Base-by-base conservation (phyloP, 306 rosid species). In the Acacia melanoxylon region DNA sequence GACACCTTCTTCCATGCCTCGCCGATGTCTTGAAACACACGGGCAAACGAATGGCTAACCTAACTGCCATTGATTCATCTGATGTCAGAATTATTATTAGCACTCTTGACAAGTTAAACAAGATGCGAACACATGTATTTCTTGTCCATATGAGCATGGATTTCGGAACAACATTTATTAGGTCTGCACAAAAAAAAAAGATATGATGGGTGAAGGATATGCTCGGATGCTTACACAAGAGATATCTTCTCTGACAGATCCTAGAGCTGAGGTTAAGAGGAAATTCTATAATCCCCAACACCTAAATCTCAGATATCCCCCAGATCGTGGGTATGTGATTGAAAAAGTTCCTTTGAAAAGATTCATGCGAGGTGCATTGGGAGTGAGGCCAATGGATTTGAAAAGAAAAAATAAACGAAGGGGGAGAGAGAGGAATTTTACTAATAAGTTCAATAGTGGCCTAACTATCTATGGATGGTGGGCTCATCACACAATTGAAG, bases 111-210 rank as follows among this genome's bases (percentile, higher is more conserved):
- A 6, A 52, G 10, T 52, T 68, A 5, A 68, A 27, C 17, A n/a
- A 9, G 14, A 68, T n/a, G 74, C 51, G 7, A 20, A 80, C 85
- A 17, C 87, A 63, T 49, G 65, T 86, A 10, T 82, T 89, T 35
- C 25, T 89, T 46, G 85, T 82, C 17, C 92, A 89, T 75, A 74
- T 83, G 92, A 54, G 8, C 0, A 75, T 78, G 69, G 6, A 27
- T 4, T 63, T 82, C 9, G 90, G 85, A 1, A 29, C 76, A 0
- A 56, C 12, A 20, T 72, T 89, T 10, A 86, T 89, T 40, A 2
- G 0, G 6, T 70, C 76, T 9, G 91, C 86, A 44, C 89, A 15
- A 14, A 79, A 25, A 6, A 63, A 0, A 66, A 45, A 2, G 72
- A 77, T 15, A 84, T 86, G 87, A 73, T 86, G 83, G 74, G 15